Percentiles rank a stretch among this genome's conserved stretches.
phyloP scores from a whole-genome alignment of 257 asterid genomes.

The Solanum appendiculatum region DNA sequence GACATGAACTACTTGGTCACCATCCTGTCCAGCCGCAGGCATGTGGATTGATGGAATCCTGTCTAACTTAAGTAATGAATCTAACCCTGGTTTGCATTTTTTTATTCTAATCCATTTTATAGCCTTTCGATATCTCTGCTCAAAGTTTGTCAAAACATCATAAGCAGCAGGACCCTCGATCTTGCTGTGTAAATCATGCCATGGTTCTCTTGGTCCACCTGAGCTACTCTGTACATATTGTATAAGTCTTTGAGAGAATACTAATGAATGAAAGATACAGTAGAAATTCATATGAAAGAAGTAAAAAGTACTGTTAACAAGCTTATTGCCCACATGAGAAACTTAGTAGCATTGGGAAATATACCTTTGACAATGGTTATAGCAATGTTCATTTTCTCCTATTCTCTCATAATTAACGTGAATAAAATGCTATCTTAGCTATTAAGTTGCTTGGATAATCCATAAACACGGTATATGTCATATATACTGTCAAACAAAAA shows the following conservation, averaged over 20 bases:
- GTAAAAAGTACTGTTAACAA: not conserved
- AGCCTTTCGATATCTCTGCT: conserved; percentile 87
- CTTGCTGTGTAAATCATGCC: conserved; percentile 97
- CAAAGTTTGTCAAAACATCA: conserved; percentile 91
- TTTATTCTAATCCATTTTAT: conserved; percentile 74
- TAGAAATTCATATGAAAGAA: not conserved
- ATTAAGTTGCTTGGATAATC: not conserved
- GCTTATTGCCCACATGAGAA: not conserved
- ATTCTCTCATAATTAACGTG: not conserved
- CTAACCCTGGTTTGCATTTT: conserved; percentile 54
- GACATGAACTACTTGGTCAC: conserved; percentile 60
- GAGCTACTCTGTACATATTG: not conserved
- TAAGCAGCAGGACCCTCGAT: conserved; percentile 98
- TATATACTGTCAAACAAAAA: not conserved
- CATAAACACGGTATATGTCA: not conserved
- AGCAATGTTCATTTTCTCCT: not conserved
- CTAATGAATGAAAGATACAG: not conserved
- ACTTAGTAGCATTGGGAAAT: not conserved
- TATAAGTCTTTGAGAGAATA: not conserved
- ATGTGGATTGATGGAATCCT: conserved; percentile 85
- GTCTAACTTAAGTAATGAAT: conserved; percentile 67
- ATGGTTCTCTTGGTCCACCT: conserved; percentile 74
- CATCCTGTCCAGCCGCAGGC: conserved; percentile 47
- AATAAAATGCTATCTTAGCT: not conserved
- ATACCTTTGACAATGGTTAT: not conserved